Percentiles rank a stretch among this genome's conserved stretches.
These are phyloP conservation scores for Asparagopsis taxiformis DNA, from an alignment of 31 red algal species.

Conservation along the genomic window DNA sequence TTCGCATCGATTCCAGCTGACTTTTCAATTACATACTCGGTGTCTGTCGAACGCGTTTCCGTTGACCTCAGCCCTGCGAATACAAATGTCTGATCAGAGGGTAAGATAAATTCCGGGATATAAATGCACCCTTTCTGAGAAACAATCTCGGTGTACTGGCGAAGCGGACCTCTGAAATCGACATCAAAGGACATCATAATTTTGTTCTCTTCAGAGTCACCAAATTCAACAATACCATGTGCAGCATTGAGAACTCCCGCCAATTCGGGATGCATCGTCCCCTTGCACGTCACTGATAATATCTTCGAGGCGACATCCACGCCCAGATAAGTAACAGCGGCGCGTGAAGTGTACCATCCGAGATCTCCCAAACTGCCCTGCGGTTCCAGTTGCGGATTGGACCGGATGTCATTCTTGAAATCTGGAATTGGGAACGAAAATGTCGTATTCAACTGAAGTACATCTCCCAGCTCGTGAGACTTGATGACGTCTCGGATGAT, in stretches of 20 bases:
- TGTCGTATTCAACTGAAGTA: conserved; percentile 6
- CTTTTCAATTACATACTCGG: conserved; percentile 12
- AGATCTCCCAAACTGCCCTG: conserved; percentile 53
- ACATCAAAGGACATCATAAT: conserved; percentile 8
- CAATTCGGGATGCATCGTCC: not conserved
- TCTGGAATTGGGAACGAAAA: conserved; percentile 27
- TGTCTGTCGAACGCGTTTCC: conserved; percentile 8
- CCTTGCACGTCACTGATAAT: conserved; percentile 2
- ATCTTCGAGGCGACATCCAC: conserved; percentile 14
- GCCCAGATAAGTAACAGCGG: conserved; percentile 35
- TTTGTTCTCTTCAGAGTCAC: not conserved
- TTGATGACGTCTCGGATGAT: not conserved
- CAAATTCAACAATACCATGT: conserved; percentile 25
- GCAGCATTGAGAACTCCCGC: conserved; percentile 1
- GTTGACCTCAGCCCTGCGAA: conserved; percentile 16
- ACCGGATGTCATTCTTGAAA: conserved; percentile 35
- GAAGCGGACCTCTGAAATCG: not conserved
- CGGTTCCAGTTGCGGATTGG: conserved; percentile 62
- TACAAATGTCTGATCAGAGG: conserved; percentile 3
- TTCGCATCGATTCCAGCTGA: conserved; percentile 8
- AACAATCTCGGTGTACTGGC: not conserved
- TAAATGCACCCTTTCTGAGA: conserved; percentile 1
- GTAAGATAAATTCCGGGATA: conserved; percentile 17
- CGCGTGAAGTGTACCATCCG: conserved; percentile 49
- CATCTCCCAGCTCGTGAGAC: conserved; percentile 13